Conservation (phyloP, 768 basidiomycete genomes). For the Paxillus involutus region DNA sequence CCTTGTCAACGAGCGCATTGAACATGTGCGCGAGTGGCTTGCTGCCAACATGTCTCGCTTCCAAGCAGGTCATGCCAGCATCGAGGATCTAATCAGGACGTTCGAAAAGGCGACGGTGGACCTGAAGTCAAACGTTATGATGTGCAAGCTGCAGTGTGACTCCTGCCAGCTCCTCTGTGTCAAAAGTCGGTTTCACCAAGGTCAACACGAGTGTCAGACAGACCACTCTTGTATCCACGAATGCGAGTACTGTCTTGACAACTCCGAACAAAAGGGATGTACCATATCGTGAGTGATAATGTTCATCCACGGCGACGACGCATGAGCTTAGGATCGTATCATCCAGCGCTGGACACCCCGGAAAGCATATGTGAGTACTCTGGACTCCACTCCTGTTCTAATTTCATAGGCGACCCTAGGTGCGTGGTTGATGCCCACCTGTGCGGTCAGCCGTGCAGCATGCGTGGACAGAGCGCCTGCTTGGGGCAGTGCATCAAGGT, state of each 20-base stretch:
- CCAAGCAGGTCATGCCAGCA: slow-evolving; percentile 37
- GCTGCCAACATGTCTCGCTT: slow-evolving; percentile 44
- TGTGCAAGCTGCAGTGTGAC: slow-evolving; percentile 47
- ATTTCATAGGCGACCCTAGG: slow-evolving; percentile 25
- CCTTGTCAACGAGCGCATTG: slow-evolving; percentile 39
- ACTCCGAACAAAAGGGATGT: slow-evolving; percentile 34
- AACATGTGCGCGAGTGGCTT: slow-evolving; percentile 49
- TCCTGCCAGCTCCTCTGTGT: slow-evolving; percentile 48
- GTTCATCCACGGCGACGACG: background rate
- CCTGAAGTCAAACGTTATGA: slow-evolving; percentile 41
- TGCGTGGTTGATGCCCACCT: slow-evolving; percentile 49
- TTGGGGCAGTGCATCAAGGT: slow-evolving; percentile 50
- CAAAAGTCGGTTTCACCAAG: slow-evolving; percentile 41
- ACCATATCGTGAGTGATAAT: slow-evolving; percentile 39
- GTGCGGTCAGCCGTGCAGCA: slow-evolving; percentile 46
- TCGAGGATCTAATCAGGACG: slow-evolving; percentile 40
- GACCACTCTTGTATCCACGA: slow-evolving; percentile 38
- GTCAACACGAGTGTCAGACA: slow-evolving; percentile 46
- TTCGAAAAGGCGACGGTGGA: slow-evolving; percentile 43
- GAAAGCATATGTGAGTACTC: slow-evolving; percentile 45
- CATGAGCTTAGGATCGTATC: background rate
- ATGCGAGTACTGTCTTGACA: slow-evolving; percentile 42
- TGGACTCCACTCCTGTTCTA: background rate
- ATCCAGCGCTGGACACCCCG: slow-evolving; percentile 49
- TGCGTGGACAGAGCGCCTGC: slow-evolving; percentile 46